Evolutionary conservation across 2,329 filamentous ascomycete genomes (phyloP), one percentile per base, ranked within the genome.

Genomic region (Pseudopithomyces chartarum): DNA sequence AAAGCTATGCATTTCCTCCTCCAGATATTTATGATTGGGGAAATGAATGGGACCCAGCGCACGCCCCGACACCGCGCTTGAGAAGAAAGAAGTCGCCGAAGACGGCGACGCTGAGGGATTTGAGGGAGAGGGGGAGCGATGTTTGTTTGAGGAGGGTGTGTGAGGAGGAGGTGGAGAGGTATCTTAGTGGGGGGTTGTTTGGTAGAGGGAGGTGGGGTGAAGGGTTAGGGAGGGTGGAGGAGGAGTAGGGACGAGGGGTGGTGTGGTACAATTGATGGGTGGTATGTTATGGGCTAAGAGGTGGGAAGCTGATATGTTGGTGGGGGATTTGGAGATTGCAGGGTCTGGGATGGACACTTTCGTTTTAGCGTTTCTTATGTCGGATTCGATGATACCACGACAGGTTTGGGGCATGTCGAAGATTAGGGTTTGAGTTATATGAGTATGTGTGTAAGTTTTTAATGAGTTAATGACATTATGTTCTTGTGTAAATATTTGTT

Each of bases 61-160:
- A 19, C 17, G 29, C 33, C 7, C 54, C 64, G 17, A 66, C 62
- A 43, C 64, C 61, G 29, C 60, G 56, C 12, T 56, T 70, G 19
- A 61, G 64, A 34, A 60, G 63, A 13, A 67, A 60, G 33, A 44
- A 52, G 33, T 62, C 62, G 6, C 73, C 73, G 2, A 67, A 61
- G 53, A 52, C 60, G 33, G 69, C 72, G 32, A 71, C 64, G 0
- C 51, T 77, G 43, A 68, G 74, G 26, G 64, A 65, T 26, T 49
- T 77, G 19, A 55, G 74, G 52, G 69, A 64, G 6, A 74, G 71
- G 52, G 69, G 73, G 33, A 73, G 68, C 2, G 74, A 76, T 13
- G 67, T 68, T 10, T 72, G 69, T 52, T 54, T 76, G 56, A 69
- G 73, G 58, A 59, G 51, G 22, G 56, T 66, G 5, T 75, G 69